Evolutionary conservation across 78 protist species (phyloP).

Genomic region (Parvularia atlantis): DNA sequence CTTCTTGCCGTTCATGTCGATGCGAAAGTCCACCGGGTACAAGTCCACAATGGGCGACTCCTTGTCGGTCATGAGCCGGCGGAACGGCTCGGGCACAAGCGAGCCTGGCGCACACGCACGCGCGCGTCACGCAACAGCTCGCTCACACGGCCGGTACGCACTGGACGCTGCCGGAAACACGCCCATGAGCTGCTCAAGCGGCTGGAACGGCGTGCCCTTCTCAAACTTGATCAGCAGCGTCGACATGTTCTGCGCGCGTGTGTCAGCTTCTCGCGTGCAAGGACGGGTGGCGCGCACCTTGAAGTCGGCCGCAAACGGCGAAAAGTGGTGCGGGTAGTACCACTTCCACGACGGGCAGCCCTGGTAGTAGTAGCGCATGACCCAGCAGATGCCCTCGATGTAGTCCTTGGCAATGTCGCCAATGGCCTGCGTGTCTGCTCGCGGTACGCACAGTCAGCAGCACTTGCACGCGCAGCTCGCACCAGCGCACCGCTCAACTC

Average conservation of each 20-base stretch:
- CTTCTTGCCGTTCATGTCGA: conserved; percentile 74
- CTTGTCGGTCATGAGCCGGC: conserved; percentile 44
- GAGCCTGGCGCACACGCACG: no score
- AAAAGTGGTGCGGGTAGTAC: conserved; percentile 93
- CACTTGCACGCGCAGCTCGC: conserved; percentile 15
- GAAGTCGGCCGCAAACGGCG: conserved; percentile 80
- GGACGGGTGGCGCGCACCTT: no score
- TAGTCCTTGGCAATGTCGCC: conserved; percentile 31
- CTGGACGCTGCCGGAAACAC: conserved; percentile 77
- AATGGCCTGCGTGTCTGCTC: conserved; percentile 4
- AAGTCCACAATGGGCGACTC: conserved; percentile 72
- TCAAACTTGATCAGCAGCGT: conserved; percentile 6
- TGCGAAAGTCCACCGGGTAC: conserved; percentile 79
- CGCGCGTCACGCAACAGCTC: neutral
- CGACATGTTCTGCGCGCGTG: no score
- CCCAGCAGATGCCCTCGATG: conserved; percentile 91
- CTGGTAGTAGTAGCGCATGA: conserved; percentile 85
- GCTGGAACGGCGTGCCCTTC: conserved; percentile 66
- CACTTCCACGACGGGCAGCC: conserved; percentile 91
- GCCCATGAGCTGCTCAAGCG: conserved; percentile 92
- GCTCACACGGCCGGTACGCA: no score
- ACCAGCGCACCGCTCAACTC: no score
- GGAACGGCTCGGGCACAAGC: conserved; percentile 59
- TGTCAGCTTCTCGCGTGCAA: no score
- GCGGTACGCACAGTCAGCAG: no score